Evolutionary conservation across 139 green algal species (phyloP).

Genomic region (Tetraselmis striata): DNA sequence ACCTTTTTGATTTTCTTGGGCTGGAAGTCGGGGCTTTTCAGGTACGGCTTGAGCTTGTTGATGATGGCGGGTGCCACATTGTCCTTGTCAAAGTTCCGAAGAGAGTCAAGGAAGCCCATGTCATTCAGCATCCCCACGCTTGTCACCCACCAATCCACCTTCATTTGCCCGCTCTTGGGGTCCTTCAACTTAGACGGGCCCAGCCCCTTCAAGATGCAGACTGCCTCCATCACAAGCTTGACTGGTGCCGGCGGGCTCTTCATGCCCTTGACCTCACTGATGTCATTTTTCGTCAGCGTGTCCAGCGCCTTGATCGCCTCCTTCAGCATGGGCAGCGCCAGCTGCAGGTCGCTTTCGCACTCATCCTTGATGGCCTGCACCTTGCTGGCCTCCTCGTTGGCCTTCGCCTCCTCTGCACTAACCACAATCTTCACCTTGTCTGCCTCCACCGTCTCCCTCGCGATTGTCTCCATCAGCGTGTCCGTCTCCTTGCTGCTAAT

Average conservation of each 20-base stretch:
- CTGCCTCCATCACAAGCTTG: conserved; percentile 64
- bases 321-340: conserved; percentile 37
- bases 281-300: conserved; percentile 42
- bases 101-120: conserved; percentile 33
- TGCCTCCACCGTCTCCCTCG: conserved; percentile 60
- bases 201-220: conserved; percentile 72
- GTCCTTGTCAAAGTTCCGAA: conserved; percentile 54
- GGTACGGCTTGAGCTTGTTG: conserved; percentile 54
- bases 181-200: conserved; percentile 68
- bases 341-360: conserved; percentile 31
- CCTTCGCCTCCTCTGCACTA: conserved; percentile 25
- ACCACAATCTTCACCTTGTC: conserved; percentile 49
- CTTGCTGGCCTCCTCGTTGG: conserved; percentile 23
- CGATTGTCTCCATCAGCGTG: conserved; percentile 38
- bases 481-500: conserved; percentile 50
- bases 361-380: conserved; percentile 37
- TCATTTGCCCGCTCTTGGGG: conserved; percentile 57
- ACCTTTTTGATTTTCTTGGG: conserved; percentile 55
- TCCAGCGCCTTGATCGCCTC: conserved; percentile 41
- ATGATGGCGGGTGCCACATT: conserved; percentile 52
- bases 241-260: conserved; percentile 32
- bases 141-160: conserved; percentile 75
- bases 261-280: conserved; percentile 44
- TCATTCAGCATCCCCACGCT: conserved; percentile 34
- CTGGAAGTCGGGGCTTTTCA: conserved; percentile 55